phyloP scores from a whole-genome alignment of 768 basidiomycete species.

The Boletus reticuloceps region DNA sequence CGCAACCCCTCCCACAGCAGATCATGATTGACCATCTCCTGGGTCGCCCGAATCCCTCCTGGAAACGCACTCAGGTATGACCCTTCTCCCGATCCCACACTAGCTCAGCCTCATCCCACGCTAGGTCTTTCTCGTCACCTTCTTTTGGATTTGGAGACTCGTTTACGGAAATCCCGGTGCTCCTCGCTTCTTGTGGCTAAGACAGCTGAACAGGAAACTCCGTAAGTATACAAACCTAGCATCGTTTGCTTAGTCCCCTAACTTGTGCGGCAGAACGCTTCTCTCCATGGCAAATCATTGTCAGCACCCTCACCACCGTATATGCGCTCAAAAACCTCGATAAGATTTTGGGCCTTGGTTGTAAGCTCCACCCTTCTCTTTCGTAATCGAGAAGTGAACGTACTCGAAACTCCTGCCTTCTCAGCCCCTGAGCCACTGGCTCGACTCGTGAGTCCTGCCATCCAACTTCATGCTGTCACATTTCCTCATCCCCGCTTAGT shows the following conservation, averaged over 20 bases:
- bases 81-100: neutral
- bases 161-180: constrained; percentile 58
- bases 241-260: neutral
- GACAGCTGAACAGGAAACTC: constrained; percentile 54
- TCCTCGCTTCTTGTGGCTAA: constrained; percentile 67
- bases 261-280: constrained; percentile 56
- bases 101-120: neutral
- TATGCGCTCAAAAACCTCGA: constrained; percentile 86
- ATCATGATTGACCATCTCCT: constrained; percentile 92
- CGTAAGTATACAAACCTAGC: constrained; percentile 40
- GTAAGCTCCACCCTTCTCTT: constrained; percentile 36
- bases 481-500: constrained; percentile 43
- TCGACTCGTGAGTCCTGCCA: constrained; percentile 58
- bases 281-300: constrained; percentile 95
- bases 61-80: constrained; percentile 81
- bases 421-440: constrained; percentile 92
- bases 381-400: neutral
- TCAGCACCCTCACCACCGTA: constrained; percentile 78
- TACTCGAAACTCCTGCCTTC: neutral
- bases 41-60: constrained; percentile 84
- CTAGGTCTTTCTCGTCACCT: constrained; percentile 85
- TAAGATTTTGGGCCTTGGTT: constrained; percentile 76
- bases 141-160: constrained; percentile 91
- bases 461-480: neutral
- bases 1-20: neutral